A percentile compares a stretch with the other conserved stretches of the same genome.
Evolutionary conservation across 2,329 filamentous ascomycete genomes (phyloP).

Genomic region (Alternaria novae-zelandiae): DNA sequence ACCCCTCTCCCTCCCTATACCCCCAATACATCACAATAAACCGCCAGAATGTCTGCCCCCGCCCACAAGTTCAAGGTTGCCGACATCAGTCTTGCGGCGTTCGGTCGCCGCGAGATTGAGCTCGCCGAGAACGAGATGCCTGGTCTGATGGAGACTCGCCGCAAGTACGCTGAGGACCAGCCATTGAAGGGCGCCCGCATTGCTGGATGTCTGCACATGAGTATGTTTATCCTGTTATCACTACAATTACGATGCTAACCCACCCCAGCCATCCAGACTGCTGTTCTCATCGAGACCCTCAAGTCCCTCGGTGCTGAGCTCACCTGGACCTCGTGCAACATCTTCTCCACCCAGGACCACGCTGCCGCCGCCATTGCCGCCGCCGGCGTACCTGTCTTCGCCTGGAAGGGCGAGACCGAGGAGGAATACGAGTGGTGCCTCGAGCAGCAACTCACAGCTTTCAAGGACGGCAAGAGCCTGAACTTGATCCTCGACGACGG

Average conservation of each 20-base stretch:
- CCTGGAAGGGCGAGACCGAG: conserved; percentile 92
- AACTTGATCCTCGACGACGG: conserved; percentile 99
- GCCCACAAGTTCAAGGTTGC: conserved; percentile 97
- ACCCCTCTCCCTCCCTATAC: conserved; percentile 14
- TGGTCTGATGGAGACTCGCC: conserved; percentile 92
- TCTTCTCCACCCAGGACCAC: conserved; percentile 99
- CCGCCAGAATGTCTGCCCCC: conserved; percentile 70
- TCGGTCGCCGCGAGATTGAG: conserved; percentile 98
- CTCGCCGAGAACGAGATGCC: conserved; percentile 93
- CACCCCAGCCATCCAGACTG: conserved; percentile 85
- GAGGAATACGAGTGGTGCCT: conserved; percentile 99
- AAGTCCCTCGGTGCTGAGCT: conserved; percentile 94
- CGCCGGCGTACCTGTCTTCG: conserved; percentile 85
- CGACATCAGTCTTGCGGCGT: conserved; percentile 94
- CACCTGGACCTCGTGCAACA: conserved; percentile 99
- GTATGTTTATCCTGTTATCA: conserved; percentile 51
- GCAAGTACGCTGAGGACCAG: conserved; percentile 91
- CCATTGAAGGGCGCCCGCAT: conserved; percentile 94
- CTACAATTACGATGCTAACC: conserved; percentile 15
- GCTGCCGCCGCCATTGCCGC: conserved; percentile 97
- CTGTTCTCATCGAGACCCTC: conserved; percentile 98
- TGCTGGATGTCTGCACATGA: conserved; percentile 99
- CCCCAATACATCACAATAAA: conserved; percentile 12
- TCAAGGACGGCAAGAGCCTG: conserved; percentile 95
- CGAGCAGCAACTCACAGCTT: conserved; percentile 95